These are phyloP conservation scores for Pseudopyricularia javanii DNA, from an alignment of 2,329 filamentous ascomycete genomes.

Conservation along the genomic window DNA sequence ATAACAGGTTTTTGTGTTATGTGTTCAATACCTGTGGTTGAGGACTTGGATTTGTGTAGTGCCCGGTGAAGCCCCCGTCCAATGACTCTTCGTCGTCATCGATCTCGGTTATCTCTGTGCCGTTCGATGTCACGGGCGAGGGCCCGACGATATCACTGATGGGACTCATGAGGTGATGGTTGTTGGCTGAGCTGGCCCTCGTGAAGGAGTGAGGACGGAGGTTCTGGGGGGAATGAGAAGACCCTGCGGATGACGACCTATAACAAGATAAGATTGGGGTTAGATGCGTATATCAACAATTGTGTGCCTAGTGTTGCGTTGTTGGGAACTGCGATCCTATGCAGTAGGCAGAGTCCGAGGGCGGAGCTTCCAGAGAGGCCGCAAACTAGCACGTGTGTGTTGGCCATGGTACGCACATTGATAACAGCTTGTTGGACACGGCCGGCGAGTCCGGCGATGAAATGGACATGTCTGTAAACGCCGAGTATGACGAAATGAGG, in stretches of 20 bases:
- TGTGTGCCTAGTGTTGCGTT: not conserved
- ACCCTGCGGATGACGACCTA: constrained; percentile 25
- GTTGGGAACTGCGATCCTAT: not conserved
- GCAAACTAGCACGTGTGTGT: not conserved
- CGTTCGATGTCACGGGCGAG: constrained; percentile 75
- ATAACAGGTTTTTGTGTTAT: not conserved
- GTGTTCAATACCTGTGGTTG: constrained; percentile 19
- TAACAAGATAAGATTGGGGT: constrained; percentile 15
- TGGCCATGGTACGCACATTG: constrained; percentile 29
- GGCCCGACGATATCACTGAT: constrained; percentile 63
- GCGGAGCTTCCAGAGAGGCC: not conserved
- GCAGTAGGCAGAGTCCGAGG: not conserved
- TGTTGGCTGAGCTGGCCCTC: constrained; percentile 30
- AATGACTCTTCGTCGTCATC: constrained; percentile 49
- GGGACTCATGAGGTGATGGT: constrained; percentile 42
- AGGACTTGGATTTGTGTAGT: not conserved
- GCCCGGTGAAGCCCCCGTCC: not conserved
- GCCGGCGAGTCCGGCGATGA: constrained; percentile 40
- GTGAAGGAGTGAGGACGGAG: constrained; percentile 39
- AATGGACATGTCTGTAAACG: constrained; percentile 41
- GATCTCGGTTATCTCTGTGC: constrained; percentile 72
- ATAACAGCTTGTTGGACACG: constrained; percentile 30
- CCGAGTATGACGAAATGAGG: constrained; percentile 34
- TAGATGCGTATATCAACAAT: not conserved
- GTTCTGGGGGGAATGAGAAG: constrained; percentile 18